Percentiles rank a stretch among this genome's conserved stretches.
phyloP scores from a whole-genome alignment of 2,329 filamentous ascomycete species.

The Diaporthe aspalathi region DNA sequence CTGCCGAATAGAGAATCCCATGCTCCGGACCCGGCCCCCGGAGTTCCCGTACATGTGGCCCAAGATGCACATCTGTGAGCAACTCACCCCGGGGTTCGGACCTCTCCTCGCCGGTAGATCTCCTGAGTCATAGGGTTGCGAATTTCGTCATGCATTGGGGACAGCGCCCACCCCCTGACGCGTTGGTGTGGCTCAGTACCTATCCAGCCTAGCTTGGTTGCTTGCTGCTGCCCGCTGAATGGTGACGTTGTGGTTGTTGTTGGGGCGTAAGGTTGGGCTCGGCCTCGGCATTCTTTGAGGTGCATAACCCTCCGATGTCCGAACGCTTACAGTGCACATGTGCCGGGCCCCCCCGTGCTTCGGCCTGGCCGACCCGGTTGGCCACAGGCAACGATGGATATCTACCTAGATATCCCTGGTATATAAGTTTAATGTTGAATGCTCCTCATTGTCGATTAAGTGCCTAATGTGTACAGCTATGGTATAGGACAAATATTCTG shows the following conservation, averaged over 20 bases:
- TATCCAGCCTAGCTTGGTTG: neutral
- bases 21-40: too few relatives aligned
- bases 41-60: too few relatives aligned
- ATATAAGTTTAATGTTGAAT: too few relatives aligned
- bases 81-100: too few relatives aligned
- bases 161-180: neutral
- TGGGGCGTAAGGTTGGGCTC: constrained; percentile 1
- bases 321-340: neutral
- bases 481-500: neutral
- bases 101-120: too few relatives aligned
- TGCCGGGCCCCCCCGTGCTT: too few relatives aligned
- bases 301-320: constrained; percentile 3
- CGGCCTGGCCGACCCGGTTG: neutral
- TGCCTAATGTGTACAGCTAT: neutral
- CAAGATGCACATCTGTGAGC: too few relatives aligned
- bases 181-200: neutral
- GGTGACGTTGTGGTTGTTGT: too few relatives aligned
- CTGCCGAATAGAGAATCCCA: too few relatives aligned
- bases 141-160: neutral
- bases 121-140: neutral
- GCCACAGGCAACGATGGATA: too few relatives aligned
- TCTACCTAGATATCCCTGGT: too few relatives aligned
- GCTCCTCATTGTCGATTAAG: neutral
- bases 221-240: neutral
- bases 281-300: constrained; percentile 8